phyloP scores from a whole-genome alignment of 2,329 filamentous ascomycete genomes.

The Penicillium decumbens region DNA sequence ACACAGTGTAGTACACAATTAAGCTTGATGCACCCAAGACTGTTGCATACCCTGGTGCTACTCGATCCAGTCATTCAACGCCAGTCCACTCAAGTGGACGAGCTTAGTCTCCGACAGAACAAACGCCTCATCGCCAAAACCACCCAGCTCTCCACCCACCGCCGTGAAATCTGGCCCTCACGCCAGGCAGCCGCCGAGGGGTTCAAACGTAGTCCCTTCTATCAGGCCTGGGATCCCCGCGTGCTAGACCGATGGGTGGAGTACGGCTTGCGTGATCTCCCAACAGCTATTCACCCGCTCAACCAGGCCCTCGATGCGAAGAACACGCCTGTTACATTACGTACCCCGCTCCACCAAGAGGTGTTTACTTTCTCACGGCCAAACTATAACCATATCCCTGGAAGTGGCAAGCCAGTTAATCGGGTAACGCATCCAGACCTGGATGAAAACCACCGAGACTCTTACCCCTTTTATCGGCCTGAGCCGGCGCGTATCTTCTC shows the following conservation, averaged over 20 bases:
- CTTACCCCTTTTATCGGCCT: constrained; percentile 44
- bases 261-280: constrained; percentile 70
- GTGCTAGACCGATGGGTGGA: constrained; percentile 70
- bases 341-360: constrained; percentile 83
- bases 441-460: constrained; percentile 27
- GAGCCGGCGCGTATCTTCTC: constrained; percentile 39
- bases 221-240: constrained; percentile 73
- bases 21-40: constrained; percentile 71
- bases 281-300: constrained; percentile 50
- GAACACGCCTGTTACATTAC: constrained; percentile 57
- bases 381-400: constrained; percentile 57
- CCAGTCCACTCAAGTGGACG: constrained; percentile 40
- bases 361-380: constrained; percentile 54
- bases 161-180: constrained; percentile 79
- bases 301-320: constrained; percentile 12
- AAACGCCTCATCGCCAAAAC: constrained; percentile 32
- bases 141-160: constrained; percentile 58
- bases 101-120: constrained; percentile 20
- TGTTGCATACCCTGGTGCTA: constrained; percentile 69
- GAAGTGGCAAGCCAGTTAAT: constrained; percentile 35
- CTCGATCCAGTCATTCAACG: constrained; percentile 76
- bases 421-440: constrained; percentile 46
- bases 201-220: constrained; percentile 69
- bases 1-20: constrained; percentile 52
- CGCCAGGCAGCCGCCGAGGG: constrained; percentile 61